These are phyloP conservation scores for Harringtonia aguacate DNA, from an alignment of 2,329 filamentous ascomycete genomes.

Conservation along the genomic window DNA sequence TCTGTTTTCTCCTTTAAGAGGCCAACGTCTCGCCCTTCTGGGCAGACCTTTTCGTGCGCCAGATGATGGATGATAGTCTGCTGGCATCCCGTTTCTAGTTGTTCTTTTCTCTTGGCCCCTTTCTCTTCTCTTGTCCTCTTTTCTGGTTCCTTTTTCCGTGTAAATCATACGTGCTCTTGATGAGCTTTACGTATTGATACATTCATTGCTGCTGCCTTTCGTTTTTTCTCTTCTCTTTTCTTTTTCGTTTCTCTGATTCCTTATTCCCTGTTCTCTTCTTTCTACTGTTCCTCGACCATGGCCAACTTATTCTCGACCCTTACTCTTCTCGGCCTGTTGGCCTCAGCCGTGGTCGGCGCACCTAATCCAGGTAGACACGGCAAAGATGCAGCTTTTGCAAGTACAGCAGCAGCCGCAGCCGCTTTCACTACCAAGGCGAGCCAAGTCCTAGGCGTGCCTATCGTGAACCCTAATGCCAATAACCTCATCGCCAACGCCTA, in stretches of 20 bases:
- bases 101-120: not conserved
- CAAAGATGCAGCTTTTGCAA: not conserved
- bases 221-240: not conserved
- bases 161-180: not conserved
- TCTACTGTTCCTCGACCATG: constrained; percentile 11
- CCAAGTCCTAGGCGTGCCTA: constrained; percentile 26
- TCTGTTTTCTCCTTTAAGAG: not conserved
- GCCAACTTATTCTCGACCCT: constrained; percentile 10
- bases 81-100: not conserved
- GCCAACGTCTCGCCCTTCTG: not conserved
- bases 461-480: constrained; percentile 36
- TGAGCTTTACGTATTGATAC: not conserved
- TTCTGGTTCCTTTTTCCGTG: not conserved
- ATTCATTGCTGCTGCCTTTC: not conserved
- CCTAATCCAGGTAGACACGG: constrained; percentile 6
- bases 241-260: not conserved
- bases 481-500: constrained; percentile 46
- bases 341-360: not conserved
- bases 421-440: constrained; percentile 5
- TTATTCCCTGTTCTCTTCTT: not conserved
- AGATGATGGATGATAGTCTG: too few species aligned
- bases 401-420: not conserved
- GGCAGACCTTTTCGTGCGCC: not conserved
- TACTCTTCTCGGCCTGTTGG: constrained; percentile 7
- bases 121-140: too few species aligned